phyloP scores from a whole-genome alignment of 2,329 filamentous ascomycete species.

The Venturia nashicola region DNA sequence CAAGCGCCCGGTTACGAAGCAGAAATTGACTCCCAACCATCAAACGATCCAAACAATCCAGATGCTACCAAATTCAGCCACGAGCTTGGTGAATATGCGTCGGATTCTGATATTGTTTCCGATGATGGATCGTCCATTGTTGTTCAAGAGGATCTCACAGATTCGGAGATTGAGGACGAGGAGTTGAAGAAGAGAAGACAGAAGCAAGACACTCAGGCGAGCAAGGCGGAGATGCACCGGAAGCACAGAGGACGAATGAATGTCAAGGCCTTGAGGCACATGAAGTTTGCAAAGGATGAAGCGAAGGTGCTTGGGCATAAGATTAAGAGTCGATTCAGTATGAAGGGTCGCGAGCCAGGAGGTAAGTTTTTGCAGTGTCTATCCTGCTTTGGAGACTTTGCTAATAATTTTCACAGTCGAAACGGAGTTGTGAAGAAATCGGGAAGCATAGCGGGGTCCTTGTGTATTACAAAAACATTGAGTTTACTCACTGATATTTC shows the following conservation, averaged over 20 bases:
- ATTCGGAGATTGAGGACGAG: background rate
- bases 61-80: background rate
- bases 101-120: background rate
- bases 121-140: background rate
- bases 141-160: background rate
- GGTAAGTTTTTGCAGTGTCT: background rate
- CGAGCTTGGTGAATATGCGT: background rate
- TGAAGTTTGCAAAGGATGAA: conserved; percentile 1
- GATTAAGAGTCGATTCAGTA: background rate
- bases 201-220: background rate
- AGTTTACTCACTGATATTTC: too few species aligned
- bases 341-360: background rate
- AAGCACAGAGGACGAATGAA: background rate
- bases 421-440: background rate
- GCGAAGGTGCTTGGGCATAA: background rate
- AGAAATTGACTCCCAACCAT: background rate
- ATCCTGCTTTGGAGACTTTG: background rate
- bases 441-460: too few species aligned
- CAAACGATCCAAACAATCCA: background rate
- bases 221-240: background rate
- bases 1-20: background rate
- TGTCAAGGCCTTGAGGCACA: background rate
- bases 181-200: background rate
- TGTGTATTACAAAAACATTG: background rate
- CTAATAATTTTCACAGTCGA: background rate